These are phyloP conservation scores for Bimuria novae-zelandiae DNA, from an alignment of 2,329 filamentous ascomycete species.

Conservation along the genomic window DNA sequence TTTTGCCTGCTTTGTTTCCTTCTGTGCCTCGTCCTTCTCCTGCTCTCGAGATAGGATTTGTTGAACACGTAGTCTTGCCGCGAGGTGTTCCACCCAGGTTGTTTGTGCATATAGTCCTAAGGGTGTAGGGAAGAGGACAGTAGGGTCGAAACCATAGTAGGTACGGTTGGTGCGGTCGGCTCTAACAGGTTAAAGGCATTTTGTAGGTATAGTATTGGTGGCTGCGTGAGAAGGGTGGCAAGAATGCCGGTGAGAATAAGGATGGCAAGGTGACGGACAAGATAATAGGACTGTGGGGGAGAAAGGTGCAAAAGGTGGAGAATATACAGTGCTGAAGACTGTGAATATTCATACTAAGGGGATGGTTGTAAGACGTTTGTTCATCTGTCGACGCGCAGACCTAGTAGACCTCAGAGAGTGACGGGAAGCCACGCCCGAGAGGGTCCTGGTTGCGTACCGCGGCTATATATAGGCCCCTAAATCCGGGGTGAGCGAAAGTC, in stretches of 20 bases:
- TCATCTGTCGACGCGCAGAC: background rate
- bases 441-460: background rate
- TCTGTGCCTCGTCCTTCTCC: background rate
- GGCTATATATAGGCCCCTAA: background rate
- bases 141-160: slow-evolving; percentile 4
- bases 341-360: background rate
- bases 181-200: background rate
- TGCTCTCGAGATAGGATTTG: slow-evolving; percentile 1
- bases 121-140: slow-evolving; percentile 1
- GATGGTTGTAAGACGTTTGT: background rate
- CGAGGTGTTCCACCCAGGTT: background rate
- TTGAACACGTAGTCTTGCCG: background rate
- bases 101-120: background rate
- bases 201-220: background rate
- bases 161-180: background rate
- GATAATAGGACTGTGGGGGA: background rate
- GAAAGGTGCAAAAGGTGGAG: background rate
- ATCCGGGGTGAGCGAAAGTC: background rate
- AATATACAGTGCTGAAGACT: background rate
- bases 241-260: background rate
- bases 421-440: background rate
- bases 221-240: background rate
- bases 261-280: background rate
- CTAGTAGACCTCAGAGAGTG: background rate
- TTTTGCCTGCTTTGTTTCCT: background rate